phyloP scores from a whole-genome alignment of 176 grass and related monocot genomes.

The Rhipidocladum racemiflorum region DNA sequence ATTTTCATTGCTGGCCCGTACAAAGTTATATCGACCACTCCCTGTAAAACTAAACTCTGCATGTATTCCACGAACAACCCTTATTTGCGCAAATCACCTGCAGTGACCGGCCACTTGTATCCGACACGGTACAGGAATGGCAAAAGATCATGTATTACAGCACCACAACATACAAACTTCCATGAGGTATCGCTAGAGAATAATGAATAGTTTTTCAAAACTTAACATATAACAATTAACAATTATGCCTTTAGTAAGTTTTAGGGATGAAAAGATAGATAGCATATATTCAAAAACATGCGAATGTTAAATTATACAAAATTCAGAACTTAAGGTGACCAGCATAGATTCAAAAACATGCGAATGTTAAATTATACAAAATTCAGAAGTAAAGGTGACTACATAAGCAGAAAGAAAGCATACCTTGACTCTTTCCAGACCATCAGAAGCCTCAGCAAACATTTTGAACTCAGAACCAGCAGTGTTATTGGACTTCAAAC shows the following conservation, averaged over 20 bases:
- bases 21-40: neutral
- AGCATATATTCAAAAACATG: conserved; percentile 1
- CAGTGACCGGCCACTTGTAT: neutral
- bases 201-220: conserved; percentile 2
- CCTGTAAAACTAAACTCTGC: neutral
- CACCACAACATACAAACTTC: neutral
- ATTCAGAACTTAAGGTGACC: conserved; percentile 12
- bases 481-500: conserved; percentile 50
- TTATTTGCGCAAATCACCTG: neutral
- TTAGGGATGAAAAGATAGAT: no score
- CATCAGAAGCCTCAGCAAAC: conserved; percentile 70
- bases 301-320: conserved; percentile 9
- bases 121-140: neutral
- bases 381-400: conserved; percentile 9
- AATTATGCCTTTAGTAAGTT: neutral
- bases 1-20: neutral
- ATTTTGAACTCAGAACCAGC: conserved; percentile 55
- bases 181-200: neutral
- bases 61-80: neutral
- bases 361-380: conserved; percentile 9
- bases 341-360: conserved; percentile 1
- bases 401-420: conserved; percentile 16
- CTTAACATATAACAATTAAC: neutral
- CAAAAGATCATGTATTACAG: neutral
- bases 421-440: conserved; percentile 80